Conservation (phyloP, 192 early-diverging fungal species). For the Mortierella antarctica region DNA sequence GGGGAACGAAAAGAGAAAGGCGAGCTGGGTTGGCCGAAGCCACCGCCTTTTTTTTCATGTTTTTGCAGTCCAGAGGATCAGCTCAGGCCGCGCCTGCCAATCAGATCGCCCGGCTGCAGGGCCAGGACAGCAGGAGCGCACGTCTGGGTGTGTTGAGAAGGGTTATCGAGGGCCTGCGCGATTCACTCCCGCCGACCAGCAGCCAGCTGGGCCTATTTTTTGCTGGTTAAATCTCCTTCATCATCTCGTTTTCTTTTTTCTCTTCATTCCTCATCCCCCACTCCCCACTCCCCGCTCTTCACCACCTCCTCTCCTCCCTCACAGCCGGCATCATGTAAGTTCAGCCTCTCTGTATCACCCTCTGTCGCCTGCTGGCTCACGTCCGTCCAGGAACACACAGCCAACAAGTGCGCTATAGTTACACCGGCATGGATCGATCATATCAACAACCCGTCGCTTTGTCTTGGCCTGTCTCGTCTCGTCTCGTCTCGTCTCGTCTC, state of each 20-base stretch:
- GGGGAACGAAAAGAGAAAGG: too few relatives aligned
- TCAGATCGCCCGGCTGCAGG: slow-evolving; percentile 10
- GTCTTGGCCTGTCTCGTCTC: too few relatives aligned
- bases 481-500: too few relatives aligned
- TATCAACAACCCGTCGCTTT: too few relatives aligned
- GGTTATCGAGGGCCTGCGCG: too few relatives aligned
- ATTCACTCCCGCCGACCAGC: too few relatives aligned
- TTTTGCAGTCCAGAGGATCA: slow-evolving; percentile 13
- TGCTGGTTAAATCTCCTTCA: slow-evolving; percentile 1
- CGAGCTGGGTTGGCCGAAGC: background rate
- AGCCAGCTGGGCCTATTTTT: background rate
- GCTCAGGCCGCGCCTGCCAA: slow-evolving; percentile 34
- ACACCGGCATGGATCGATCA: too few relatives aligned
- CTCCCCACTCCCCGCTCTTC: too few relatives aligned
- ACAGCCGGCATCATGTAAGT: slow-evolving; percentile 17
- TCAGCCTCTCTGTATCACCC: background rate
- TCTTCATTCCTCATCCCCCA: background rate
- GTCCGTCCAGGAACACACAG: too few relatives aligned
- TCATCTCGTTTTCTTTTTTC: slow-evolving; percentile 11
- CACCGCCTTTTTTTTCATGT: slow-evolving; percentile 3
- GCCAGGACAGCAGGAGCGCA: background rate
- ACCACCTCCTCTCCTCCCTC: too few relatives aligned
- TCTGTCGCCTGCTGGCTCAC: too few relatives aligned
- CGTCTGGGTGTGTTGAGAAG: background rate
- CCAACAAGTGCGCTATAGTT: too few relatives aligned